Evolutionary conservation across 495 filamentous ascomycete genomes (phyloP).

Genomic region (Daldinia concentrica): DNA sequence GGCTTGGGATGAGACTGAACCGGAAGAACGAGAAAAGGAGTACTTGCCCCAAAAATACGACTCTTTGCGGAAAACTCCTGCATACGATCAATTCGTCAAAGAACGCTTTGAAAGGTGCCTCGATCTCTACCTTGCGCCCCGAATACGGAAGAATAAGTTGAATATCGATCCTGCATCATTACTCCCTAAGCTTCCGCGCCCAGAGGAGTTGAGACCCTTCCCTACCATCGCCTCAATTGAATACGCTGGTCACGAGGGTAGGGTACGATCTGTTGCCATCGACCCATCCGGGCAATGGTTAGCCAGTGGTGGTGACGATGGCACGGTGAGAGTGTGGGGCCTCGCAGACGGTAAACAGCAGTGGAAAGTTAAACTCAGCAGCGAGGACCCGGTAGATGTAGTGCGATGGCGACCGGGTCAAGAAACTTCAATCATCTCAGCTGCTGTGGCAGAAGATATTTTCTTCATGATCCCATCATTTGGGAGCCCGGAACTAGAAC

Average conservation of each 20-base stretch:
- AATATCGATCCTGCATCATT: conserved; percentile 96
- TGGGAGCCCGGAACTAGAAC: conserved; percentile 72
- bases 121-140: conserved; percentile 93
- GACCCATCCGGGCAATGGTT: conserved; percentile 81
- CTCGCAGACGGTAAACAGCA: conserved; percentile 85
- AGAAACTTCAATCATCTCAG: conserved; percentile 82
- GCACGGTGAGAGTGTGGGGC: conserved; percentile 91
- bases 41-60: conserved; percentile 84
- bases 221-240: conserved; percentile 85
- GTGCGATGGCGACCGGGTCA: conserved; percentile 90
- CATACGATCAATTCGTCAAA: conserved; percentile 89
- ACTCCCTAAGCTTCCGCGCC: conserved; percentile 92
- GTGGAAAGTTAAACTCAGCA: conserved; percentile 81
- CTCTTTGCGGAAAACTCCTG: conserved; percentile 88
- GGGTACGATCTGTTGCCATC: conserved; percentile 82
- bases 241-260: conserved; percentile 87
- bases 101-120: conserved; percentile 96
- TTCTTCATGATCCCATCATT: conserved; percentile 83
- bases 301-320: conserved; percentile 94
- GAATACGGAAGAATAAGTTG: conserved; percentile 89
- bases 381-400: conserved; percentile 83
- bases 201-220: conserved; percentile 92
- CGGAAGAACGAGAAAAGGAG: conserved; percentile 89
- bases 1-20: conserved; percentile 87
- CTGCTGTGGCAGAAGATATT: conserved; percentile 83